Evolutionary conservation across 306 rosid genomes (phyloP).

Genomic region (Quercus glauca): DNA sequence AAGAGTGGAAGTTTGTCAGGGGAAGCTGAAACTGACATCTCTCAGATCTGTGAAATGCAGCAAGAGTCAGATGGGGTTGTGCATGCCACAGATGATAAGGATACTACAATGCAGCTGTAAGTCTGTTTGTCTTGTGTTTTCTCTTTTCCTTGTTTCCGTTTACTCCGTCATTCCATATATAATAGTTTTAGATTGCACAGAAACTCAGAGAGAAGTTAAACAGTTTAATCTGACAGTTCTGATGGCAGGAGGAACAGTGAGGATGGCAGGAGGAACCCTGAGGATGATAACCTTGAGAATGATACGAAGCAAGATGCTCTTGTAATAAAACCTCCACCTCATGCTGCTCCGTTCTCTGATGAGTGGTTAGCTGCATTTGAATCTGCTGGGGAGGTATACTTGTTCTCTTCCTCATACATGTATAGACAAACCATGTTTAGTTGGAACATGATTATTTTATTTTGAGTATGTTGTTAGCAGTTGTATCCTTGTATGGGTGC

Average conservation of each 20-base stretch:
- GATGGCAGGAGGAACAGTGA: slow-evolving; percentile 44
- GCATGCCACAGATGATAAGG: slow-evolving; percentile 21
- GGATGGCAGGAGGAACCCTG: slow-evolving; percentile 41
- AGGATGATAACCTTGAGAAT: slow-evolving; percentile 25
- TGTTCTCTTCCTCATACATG: slow-evolving; percentile 15
- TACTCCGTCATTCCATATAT: neutral
- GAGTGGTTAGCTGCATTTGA: slow-evolving; percentile 96
- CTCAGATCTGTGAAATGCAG: slow-evolving; percentile 24
- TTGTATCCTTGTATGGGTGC: neutral
- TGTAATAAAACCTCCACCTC: slow-evolving; percentile 46
- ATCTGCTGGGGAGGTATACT: slow-evolving; percentile 91
- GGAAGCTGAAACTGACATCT: slow-evolving; percentile 31
- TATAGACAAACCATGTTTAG: neutral
- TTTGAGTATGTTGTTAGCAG: slow-evolving; percentile 6
- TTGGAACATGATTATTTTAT: neutral
- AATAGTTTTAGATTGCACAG: neutral
- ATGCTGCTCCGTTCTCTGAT: slow-evolving; percentile 78
- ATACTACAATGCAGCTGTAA: slow-evolving; percentile 40
- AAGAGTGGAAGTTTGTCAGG: slow-evolving; percentile 18
- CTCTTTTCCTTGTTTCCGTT: neutral
- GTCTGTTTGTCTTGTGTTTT: slow-evolving; percentile 26
- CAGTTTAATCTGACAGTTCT: slow-evolving; percentile 13
- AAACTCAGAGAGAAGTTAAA: slow-evolving; percentile 7
- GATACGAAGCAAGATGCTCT: slow-evolving; percentile 39
- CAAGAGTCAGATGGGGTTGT: slow-evolving; percentile 9